These are phyloP conservation scores for Suhomyces anneliseae DNA, from an alignment of 1,139 yeast genomes.

Conservation along the genomic window DNA sequence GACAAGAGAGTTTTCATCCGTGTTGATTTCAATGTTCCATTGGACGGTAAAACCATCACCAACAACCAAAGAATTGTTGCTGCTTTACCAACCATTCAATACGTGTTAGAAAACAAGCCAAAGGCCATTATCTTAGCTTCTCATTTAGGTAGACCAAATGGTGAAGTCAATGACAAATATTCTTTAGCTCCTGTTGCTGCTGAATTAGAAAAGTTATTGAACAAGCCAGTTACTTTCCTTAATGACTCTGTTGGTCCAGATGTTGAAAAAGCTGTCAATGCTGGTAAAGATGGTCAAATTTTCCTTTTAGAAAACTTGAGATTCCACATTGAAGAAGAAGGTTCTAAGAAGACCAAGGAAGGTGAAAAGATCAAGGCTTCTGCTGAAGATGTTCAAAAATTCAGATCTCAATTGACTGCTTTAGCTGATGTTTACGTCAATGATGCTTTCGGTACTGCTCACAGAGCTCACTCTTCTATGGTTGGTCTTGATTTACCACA, in stretches of 20 bases:
- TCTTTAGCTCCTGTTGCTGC: slow-evolving; percentile 89
- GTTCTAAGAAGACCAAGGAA: slow-evolving; percentile 69
- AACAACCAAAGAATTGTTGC: slow-evolving; percentile 98
- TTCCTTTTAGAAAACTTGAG: slow-evolving; percentile 92
- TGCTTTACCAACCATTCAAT: slow-evolving; percentile 94
- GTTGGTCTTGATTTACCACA: slow-evolving; percentile 92
- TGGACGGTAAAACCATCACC: slow-evolving; percentile 93
- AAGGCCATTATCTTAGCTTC: slow-evolving; percentile 89
- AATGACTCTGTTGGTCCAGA: slow-evolving; percentile 86
- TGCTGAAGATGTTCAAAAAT: slow-evolving; percentile 73
- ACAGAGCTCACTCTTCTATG: slow-evolving; percentile 98
- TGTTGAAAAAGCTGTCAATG: slow-evolving; percentile 73
- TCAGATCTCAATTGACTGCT: slow-evolving; percentile 83
- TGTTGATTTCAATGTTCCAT: slow-evolving; percentile 96
- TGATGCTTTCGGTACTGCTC: slow-evolving; percentile 98
- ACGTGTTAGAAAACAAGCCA: slow-evolving; percentile 86
- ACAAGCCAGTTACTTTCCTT: slow-evolving; percentile 70
- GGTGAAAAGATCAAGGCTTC: slow-evolving; percentile 91
- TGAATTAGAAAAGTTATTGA: slow-evolving; percentile 76
- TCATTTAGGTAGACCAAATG: slow-evolving; percentile 97
- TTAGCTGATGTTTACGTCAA: slow-evolving; percentile 94
- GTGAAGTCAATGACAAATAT: slow-evolving; percentile 77
- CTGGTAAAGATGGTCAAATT: slow-evolving; percentile 68
- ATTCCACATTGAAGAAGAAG: slow-evolving; percentile 97
- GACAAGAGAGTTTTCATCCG: slow-evolving; percentile 95